Conservation (phyloP, 2,329 filamentous ascomycete genomes). For the Aspergillus quadricinctus region DNA sequence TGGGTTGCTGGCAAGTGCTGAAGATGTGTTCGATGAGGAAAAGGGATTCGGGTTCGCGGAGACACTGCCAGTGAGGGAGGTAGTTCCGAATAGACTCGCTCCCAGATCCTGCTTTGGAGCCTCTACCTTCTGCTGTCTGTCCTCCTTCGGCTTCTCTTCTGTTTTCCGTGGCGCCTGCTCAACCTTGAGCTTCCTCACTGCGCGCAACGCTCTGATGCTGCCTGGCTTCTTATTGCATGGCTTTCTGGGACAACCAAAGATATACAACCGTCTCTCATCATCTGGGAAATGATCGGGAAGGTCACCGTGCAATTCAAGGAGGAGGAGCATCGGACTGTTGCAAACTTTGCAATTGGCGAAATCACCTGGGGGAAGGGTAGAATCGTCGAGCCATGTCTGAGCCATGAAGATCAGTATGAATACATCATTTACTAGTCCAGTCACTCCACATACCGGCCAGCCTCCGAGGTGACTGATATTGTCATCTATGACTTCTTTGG, state of each 20-base stretch:
- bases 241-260: constrained; percentile 76
- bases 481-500: constrained; percentile 73
- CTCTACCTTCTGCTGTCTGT: constrained; percentile 10
- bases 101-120: constrained; percentile 38
- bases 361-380: constrained; percentile 65
- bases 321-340: constrained; percentile 73
- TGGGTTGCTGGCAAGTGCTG: constrained; percentile 48
- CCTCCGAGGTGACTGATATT: constrained; percentile 85
- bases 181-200: constrained; percentile 50
- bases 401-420: constrained; percentile 12
- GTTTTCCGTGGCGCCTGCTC: constrained; percentile 27
- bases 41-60: constrained; percentile 53
- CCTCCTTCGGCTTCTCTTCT: constrained; percentile 11
- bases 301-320: constrained; percentile 88
- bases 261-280: constrained; percentile 82
- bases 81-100: constrained; percentile 61
- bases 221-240: constrained; percentile 78
- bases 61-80: constrained; percentile 33
- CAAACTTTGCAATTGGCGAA: constrained; percentile 85
- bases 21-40: constrained; percentile 34
- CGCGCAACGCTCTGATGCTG: constrained; percentile 71
- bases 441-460: constrained; percentile 62
- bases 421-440: background rate
- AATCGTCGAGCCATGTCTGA: constrained; percentile 79
- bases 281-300: constrained; percentile 80